A percentile compares a stretch with the other conserved stretches of the same genome.
These are phyloP conservation scores for Trichomonas tenax DNA, from an alignment of 208 protist species.

Conservation along the genomic window DNA sequence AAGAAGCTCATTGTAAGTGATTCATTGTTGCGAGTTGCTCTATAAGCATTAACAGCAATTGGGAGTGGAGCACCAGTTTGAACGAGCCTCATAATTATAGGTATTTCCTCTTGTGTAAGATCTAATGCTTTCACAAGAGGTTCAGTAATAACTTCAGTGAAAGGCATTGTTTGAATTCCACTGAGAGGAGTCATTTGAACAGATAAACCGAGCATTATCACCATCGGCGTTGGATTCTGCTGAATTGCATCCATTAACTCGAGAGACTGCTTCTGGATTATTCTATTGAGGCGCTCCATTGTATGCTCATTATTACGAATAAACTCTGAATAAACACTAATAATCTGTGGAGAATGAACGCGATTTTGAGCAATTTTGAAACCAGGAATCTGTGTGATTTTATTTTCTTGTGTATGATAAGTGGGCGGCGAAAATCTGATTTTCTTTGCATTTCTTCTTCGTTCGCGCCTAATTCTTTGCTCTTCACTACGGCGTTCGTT, in stretches of 20 bases:
- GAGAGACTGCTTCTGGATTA: neutral
- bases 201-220: neutral
- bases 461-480: neutral
- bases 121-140: neutral
- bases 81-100: neutral
- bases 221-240: neutral
- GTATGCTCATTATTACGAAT: neutral
- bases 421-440: neutral
- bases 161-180: neutral
- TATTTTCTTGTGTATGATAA: neutral
- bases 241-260: neutral
- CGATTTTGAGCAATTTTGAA: neutral
- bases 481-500: neutral
- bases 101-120: neutral
- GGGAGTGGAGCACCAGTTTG: neutral
- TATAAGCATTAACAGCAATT: neutral
- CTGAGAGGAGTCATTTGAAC: neutral
- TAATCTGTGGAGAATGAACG: neutral
- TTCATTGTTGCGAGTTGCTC: neutral
- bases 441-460: neutral
- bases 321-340: neutral
- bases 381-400: neutral
- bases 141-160: neutral
- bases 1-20: neutral
- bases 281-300: neutral